phyloP scores from a whole-genome alignment of 306 rosid species.

The Vigna unguiculata region DNA sequence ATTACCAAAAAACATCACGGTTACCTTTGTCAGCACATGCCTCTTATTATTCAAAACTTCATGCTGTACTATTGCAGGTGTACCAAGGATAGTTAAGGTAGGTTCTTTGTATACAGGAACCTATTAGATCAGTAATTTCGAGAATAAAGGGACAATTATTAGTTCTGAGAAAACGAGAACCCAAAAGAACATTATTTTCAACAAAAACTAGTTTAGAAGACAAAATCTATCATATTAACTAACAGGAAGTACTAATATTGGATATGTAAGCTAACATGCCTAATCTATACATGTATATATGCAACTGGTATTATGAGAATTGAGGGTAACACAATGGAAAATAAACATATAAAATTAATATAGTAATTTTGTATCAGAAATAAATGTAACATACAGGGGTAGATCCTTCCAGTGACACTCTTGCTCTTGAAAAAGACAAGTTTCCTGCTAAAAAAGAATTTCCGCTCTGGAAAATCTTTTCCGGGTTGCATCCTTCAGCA shows the following conservation, averaged over 20 bases:
- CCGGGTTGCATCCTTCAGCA: constrained; percentile 84
- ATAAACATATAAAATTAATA: constrained; percentile 16
- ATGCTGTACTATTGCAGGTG: constrained; percentile 91
- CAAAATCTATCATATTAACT: constrained; percentile 23
- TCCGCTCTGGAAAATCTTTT: constrained; percentile 86
- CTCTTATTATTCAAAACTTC: constrained; percentile 93
- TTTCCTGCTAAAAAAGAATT: constrained; percentile 94
- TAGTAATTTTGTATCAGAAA: not conserved
- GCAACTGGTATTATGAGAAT: constrained; percentile 35
- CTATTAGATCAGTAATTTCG: constrained; percentile 52
- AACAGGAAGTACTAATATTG: constrained; percentile 14
- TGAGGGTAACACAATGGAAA: constrained; percentile 11
- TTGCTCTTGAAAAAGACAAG: constrained; percentile 93
- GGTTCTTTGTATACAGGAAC: constrained; percentile 95
- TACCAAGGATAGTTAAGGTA: constrained; percentile 71
- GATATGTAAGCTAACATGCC: constrained; percentile 26
- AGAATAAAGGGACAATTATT: constrained; percentile 40
- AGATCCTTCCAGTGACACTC: constrained; percentile 95
- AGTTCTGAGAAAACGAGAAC: constrained; percentile 44
- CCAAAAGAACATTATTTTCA: constrained; percentile 31
- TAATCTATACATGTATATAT: constrained; percentile 27
- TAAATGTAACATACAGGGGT: constrained; percentile 70
- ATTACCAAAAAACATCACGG: constrained; percentile 35
- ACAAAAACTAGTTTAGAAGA: constrained; percentile 32
- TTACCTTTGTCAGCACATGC: constrained; percentile 96